Conservation (phyloP, 73 alveolate genomes). For the Paramecium sexaurelia region DNA sequence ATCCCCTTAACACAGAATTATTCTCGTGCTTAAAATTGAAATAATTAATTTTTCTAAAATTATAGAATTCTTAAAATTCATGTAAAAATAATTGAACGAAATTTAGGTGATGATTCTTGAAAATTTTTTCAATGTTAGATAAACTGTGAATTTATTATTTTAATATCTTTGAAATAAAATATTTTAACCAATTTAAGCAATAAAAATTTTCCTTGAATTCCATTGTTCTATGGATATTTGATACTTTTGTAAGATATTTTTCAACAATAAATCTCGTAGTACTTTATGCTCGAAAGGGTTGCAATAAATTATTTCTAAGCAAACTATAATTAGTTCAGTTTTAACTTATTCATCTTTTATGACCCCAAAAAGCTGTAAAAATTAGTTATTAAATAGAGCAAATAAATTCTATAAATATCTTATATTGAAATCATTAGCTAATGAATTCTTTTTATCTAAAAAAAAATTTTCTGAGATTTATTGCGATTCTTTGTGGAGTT, state of each 20-base stretch:
- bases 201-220: background rate
- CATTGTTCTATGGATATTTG: background rate
- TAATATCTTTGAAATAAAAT: no score
- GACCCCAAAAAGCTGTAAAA: no score
- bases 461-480: no score
- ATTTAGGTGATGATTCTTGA: background rate
- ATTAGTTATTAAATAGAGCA: background rate
- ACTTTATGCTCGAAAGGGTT: background rate
- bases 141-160: no score
- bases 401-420: background rate
- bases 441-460: no score
- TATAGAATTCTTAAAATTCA: background rate
- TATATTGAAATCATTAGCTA: background rate
- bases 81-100: background rate
- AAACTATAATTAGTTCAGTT: background rate
- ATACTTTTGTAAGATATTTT: background rate
- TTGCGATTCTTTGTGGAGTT: background rate
- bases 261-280: background rate
- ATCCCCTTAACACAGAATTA: background rate
- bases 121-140: no score
- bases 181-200: no score
- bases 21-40: background rate
- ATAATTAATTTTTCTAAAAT: background rate
- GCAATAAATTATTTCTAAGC: background rate
- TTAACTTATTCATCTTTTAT: background rate